A percentile compares a stretch with the other conserved stretches of the same genome.
Conservation (phyloP, 2,329 filamentous ascomycete species). For the Dissoconium aciculare region DNA sequence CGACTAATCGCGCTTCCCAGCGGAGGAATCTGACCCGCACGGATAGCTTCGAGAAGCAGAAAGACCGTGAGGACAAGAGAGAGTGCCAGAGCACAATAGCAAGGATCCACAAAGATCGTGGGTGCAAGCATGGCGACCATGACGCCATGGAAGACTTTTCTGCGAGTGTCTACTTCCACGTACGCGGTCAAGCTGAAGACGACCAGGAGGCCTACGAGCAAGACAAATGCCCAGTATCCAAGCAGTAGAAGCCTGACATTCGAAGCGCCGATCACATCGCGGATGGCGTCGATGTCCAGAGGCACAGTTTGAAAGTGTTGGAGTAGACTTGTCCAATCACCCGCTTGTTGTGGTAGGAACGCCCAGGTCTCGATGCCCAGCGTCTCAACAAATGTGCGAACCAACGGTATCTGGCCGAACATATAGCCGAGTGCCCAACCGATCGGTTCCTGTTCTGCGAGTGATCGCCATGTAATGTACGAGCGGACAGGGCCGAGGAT, state of each 20-base stretch:
- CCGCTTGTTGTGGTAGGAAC: conserved; percentile 43
- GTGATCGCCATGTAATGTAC: conserved; percentile 52
- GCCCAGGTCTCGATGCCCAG: conserved; percentile 62
- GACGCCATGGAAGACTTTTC: conserved; percentile 96
- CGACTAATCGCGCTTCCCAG: conserved; percentile 70
- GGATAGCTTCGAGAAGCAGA: conserved; percentile 71
- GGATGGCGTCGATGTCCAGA: conserved; percentile 48
- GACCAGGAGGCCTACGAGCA: conserved; percentile 54
- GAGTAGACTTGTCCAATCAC: conserved; percentile 5
- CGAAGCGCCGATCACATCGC: conserved; percentile 52
- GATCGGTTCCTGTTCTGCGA: conserved; percentile 63
- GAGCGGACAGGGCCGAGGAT: conserved; percentile 57
- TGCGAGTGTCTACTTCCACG: conserved; percentile 84
- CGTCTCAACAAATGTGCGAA: conserved; percentile 57
- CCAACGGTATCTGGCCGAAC: conserved; percentile 58
- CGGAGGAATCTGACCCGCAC: conserved; percentile 81
- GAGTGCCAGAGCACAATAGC: conserved; percentile 69
- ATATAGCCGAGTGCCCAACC: conserved; percentile 88
- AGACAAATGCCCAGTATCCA: conserved; percentile 56
- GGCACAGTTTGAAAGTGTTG: conserved; percentile 11
- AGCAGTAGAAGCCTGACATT: conserved; percentile 67
- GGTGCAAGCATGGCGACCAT: conserved; percentile 95
- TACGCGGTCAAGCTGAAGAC: conserved; percentile 67
- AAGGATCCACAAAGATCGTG: conserved; percentile 70
- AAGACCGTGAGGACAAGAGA: conserved; percentile 68